Percentiles rank a stretch among this genome's conserved stretches.
Conservation (phyloP, 495 filamentous ascomycete species). For the Penicillium bialowiezense region DNA sequence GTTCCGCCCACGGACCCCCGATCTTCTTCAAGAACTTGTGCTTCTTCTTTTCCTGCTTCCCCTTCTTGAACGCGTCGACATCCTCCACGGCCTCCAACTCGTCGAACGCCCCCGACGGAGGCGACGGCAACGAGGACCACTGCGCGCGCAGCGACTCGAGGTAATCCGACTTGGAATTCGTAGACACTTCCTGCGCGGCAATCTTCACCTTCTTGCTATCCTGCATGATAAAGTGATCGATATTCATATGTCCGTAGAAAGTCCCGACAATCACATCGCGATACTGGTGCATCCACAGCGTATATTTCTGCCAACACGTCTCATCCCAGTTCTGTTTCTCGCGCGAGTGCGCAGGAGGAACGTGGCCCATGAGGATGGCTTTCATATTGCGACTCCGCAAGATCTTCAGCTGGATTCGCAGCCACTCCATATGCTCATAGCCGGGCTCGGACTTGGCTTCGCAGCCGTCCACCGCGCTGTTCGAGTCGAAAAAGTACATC, state of each 20-base stretch:
- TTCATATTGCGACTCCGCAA: conserved; percentile 85
- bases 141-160: conserved; percentile 70
- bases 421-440: conserved; percentile 94
- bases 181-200: conserved; percentile 40
- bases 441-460: conserved; percentile 73
- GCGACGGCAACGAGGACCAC: conserved; percentile 74
- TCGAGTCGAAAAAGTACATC: conserved; percentile 91
- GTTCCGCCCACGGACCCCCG: conserved; percentile 77
- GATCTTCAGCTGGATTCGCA: conserved; percentile 84
- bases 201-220: conserved; percentile 74
- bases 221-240: conserved; percentile 95
- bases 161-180: conserved; percentile 70
- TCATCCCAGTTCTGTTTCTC: conserved; percentile 87
- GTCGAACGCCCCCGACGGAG: conserved; percentile 28
- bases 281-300: conserved; percentile 83
- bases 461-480: conserved; percentile 90
- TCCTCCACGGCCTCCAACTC: conserved; percentile 12
- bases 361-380: conserved; percentile 90
- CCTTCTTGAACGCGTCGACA: conserved; percentile 21
- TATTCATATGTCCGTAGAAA: conserved; percentile 95
- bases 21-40: conserved; percentile 62
- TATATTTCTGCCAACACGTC: conserved; percentile 98
- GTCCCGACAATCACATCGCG: conserved; percentile 81
- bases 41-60: conserved; percentile 47
- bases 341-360: conserved; percentile 81